These are phyloP conservation scores for Saccharomycopsis fodiens DNA, from an alignment of 805 yeast genomes.

Conservation along the genomic window DNA sequence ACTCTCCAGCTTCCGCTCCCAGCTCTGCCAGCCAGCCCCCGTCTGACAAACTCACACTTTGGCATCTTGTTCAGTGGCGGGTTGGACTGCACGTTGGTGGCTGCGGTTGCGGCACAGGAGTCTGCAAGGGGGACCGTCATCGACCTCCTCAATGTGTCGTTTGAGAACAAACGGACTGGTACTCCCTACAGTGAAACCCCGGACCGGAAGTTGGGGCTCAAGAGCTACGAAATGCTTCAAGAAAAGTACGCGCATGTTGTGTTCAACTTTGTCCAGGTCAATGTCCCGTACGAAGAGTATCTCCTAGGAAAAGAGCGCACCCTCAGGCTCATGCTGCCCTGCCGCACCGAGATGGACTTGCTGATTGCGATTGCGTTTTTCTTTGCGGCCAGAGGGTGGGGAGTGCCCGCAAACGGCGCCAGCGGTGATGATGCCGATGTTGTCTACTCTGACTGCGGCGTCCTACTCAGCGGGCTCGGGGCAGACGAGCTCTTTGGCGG, in stretches of 20 bases:
- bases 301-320: constrained; percentile 44
- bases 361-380: constrained; percentile 94
- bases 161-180: constrained; percentile 78
- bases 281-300: constrained; percentile 68
- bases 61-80: constrained; percentile 91
- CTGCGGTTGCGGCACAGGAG: constrained; percentile 40
- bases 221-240: constrained; percentile 49
- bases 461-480: constrained; percentile 85
- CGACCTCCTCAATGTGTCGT: constrained; percentile 87
- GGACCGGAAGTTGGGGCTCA: constrained; percentile 69
- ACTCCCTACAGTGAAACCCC: constrained; percentile 63
- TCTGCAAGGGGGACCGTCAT: constrained; percentile 28
- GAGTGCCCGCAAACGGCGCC: constrained; percentile 25
- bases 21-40: neutral
- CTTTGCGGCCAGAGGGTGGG: constrained; percentile 68
- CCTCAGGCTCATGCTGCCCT: constrained; percentile 66
- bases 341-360: constrained; percentile 87
- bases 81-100: constrained; percentile 80
- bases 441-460: constrained; percentile 45
- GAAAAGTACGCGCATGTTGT: constrained; percentile 33
- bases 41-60: constrained; percentile 27
- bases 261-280: constrained; percentile 54
- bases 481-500: constrained; percentile 98
- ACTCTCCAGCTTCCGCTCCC: neutral
- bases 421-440: no score